Conservation (phyloP, 495 filamentous ascomycete species). For the Penicillium lagena region DNA sequence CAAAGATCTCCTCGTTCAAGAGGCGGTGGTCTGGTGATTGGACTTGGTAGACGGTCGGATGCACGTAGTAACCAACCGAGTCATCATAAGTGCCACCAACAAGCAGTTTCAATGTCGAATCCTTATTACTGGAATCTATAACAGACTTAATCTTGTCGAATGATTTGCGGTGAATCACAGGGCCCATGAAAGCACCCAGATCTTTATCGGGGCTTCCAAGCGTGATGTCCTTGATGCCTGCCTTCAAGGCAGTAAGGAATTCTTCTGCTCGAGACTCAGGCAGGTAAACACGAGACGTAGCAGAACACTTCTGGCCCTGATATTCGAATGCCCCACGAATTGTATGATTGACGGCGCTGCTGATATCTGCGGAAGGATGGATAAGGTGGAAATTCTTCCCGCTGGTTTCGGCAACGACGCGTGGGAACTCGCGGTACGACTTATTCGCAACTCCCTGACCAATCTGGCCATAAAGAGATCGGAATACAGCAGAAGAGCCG, state of each 20-base stretch:
- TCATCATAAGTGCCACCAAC: conserved; percentile 65
- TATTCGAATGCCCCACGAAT: conserved; percentile 86
- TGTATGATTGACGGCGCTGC: conserved; percentile 73
- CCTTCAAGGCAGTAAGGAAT: conserved; percentile 50
- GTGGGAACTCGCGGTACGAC: conserved; percentile 67
- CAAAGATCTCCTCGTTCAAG: conserved; percentile 70
- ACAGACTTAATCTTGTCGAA: conserved; percentile 64
- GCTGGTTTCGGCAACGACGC: conserved; percentile 80
- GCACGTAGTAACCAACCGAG: conserved; percentile 61
- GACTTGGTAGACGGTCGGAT: conserved; percentile 66
- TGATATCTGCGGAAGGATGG: conserved; percentile 64
- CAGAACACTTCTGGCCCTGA: conserved; percentile 86
- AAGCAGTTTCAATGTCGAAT: conserved; percentile 56
- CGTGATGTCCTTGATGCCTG: conserved; percentile 25
- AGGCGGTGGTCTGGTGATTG: conserved; percentile 56
- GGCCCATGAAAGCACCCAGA: conserved; percentile 63
- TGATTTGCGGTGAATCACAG: conserved; percentile 66
- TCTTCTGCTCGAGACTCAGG: conserved; percentile 57
- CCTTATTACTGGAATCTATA: conserved; percentile 63
- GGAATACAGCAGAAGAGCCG: conserved; percentile 76
- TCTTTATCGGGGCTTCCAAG: conserved; percentile 57
- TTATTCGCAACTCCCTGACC: conserved; percentile 61
- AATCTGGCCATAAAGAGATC: conserved; percentile 65
- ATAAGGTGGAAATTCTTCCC: conserved; percentile 92
- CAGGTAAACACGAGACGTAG: conserved; percentile 71